These are phyloP conservation scores for Corinectria fuckeliana DNA, from an alignment of 2,329 filamentous ascomycete genomes.

Conservation along the genomic window DNA sequence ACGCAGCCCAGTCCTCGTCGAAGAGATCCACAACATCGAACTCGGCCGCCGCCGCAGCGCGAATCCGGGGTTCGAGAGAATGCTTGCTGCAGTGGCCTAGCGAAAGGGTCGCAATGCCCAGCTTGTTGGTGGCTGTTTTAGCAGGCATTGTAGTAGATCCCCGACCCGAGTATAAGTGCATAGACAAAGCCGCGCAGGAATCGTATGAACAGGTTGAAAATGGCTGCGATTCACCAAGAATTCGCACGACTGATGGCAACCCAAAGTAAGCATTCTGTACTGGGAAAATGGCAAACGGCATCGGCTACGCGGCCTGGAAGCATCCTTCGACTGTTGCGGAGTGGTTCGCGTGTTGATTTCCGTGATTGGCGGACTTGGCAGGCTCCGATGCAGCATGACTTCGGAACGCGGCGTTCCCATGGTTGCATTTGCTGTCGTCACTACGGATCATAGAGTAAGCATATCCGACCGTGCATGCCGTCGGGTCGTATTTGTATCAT, in stretches of 20 bases:
- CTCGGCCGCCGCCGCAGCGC: constrained; percentile 12
- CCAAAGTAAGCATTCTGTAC: background rate
- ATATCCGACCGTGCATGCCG: background rate
- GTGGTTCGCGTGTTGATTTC: background rate
- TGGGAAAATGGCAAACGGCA: background rate
- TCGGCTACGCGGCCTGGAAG: background rate
- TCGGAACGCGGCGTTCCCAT: constrained; percentile 8
- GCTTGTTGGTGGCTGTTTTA: constrained; percentile 13
- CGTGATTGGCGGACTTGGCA: constrained; percentile 21
- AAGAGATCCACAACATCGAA: constrained; percentile 25
- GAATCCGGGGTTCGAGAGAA: constrained; percentile 11
- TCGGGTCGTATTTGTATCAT: constrained; percentile 5
- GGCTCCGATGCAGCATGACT: constrained; percentile 2
- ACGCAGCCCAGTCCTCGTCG: constrained; percentile 23
- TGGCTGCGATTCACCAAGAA: background rate
- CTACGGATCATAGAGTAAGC: background rate
- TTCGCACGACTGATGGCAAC: constrained; percentile 4
- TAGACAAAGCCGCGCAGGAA: background rate
- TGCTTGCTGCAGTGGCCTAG: constrained; percentile 20
- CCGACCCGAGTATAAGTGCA: background rate
- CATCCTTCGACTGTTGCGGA: background rate
- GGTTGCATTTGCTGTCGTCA: background rate
- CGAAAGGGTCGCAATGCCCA: constrained; percentile 22
- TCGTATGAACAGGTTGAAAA: background rate
- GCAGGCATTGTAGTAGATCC: constrained; percentile 7